phyloP scores from a whole-genome alignment of 2,329 filamentous ascomycete species.

The Fusarium sp. region DNA sequence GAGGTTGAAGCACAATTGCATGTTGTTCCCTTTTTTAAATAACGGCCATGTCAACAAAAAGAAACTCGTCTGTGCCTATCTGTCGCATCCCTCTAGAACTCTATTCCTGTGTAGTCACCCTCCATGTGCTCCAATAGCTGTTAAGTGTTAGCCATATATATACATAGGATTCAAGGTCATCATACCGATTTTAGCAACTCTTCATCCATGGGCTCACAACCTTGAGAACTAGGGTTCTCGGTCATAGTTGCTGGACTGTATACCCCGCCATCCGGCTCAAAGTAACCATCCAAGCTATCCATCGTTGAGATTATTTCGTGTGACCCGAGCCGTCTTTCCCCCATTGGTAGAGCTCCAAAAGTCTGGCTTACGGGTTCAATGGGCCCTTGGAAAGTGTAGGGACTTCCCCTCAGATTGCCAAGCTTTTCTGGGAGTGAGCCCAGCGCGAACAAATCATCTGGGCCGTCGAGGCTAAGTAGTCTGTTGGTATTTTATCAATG shows the following conservation, averaged over 20 bases:
- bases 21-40: no score
- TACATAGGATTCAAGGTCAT: not conserved
- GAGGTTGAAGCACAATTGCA: no score
- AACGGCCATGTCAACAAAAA: no score
- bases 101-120: not conserved
- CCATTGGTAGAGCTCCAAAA: not conserved
- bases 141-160: not conserved
- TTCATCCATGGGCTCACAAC: conserved; percentile 1
- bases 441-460: conserved; percentile 25
- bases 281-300: conserved; percentile 20
- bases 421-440: conserved; percentile 8
- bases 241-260: not conserved
- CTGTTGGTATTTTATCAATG: not conserved
- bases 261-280: conserved; percentile 14
- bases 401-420: conserved; percentile 9
- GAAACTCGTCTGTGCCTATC: no score
- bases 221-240: not conserved
- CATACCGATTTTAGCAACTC: conserved; percentile 14
- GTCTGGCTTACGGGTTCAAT: not conserved
- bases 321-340: not conserved
- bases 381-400: conserved; percentile 10
- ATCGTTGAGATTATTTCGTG: not conserved
- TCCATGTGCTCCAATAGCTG: conserved; percentile 9
- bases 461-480: conserved; percentile 23
- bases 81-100: not conserved